phyloP scores from a whole-genome alignment of 225 moss, liverwort and hornwort species.

The Asterella californica region DNA sequence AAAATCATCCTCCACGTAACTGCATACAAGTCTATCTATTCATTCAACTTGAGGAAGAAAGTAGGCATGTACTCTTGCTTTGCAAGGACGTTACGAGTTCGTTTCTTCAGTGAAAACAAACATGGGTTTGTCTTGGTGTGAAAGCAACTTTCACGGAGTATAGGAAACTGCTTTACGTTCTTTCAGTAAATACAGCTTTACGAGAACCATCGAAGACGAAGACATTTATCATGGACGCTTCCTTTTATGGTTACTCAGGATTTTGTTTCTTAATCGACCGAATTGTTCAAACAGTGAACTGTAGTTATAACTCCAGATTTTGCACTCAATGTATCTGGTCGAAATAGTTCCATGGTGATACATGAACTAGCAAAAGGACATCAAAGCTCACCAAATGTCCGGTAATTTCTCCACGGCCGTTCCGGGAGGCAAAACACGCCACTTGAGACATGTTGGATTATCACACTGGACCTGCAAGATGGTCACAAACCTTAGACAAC shows the following conservation, averaged over 20 bases:
- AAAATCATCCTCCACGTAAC: no score
- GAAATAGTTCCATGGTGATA: not conserved
- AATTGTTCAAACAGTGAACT: not conserved
- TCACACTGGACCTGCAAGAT: slow-evolving; percentile 51
- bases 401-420: slow-evolving; percentile 41
- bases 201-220: not conserved
- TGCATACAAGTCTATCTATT: no score
- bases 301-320: not conserved
- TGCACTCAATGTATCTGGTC: not conserved
- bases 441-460: slow-evolving; percentile 51
- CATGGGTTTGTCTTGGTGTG: no score
- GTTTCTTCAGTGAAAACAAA: no score
- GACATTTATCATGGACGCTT: not conserved
- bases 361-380: not conserved
- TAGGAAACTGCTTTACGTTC: no score
- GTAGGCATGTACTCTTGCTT: not conserved
- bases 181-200: no score
- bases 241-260: no score
- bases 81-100: not conserved
- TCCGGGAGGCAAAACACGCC: slow-evolving; percentile 50
- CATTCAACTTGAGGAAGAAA: not conserved
- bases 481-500: no score
- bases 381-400: slow-evolving; percentile 43
- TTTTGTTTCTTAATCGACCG: not conserved
- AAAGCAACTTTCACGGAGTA: no score